These are phyloP conservation scores for Babesia bovis DNA, from an alignment of 169 alveolate genomes.

Conservation along the genomic window DNA sequence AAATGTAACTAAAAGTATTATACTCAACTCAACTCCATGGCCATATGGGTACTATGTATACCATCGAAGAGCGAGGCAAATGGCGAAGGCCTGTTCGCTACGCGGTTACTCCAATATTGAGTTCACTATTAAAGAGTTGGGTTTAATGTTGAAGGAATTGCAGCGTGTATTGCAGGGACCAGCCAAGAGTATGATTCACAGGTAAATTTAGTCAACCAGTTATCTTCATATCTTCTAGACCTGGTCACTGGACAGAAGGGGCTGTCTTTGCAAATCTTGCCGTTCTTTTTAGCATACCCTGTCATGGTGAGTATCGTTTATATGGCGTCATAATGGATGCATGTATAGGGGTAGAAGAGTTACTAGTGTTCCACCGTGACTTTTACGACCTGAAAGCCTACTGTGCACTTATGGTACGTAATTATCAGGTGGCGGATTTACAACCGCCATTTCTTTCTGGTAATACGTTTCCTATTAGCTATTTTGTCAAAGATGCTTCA, in stretches of 20 bases:
- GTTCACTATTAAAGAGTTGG: constrained; percentile 40
- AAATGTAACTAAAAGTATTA: constrained; percentile 28
- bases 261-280: constrained; percentile 49
- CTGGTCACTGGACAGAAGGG: constrained; percentile 58
- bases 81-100: constrained; percentile 31
- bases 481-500: constrained; percentile 14
- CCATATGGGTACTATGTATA: constrained; percentile 40
- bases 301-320: too few relatives aligned
- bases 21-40: constrained; percentile 48
- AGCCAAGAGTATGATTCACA: not conserved
- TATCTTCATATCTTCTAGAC: not conserved
- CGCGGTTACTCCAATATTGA: constrained; percentile 48
- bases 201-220: not conserved
- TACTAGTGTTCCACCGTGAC: constrained; percentile 40
- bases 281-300: constrained; percentile 57
- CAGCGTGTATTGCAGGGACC: constrained; percentile 8
- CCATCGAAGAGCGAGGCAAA: constrained; percentile 14
- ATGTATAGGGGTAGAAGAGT: constrained; percentile 35
- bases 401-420: constrained; percentile 32
- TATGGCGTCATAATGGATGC: too few relatives aligned
- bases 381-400: constrained; percentile 50
- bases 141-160: constrained; percentile 40
- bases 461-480: constrained; percentile 31
- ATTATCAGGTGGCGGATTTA: constrained; percentile 34
- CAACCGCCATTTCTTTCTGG: constrained; percentile 63